These are phyloP conservation scores for Quercus cerris DNA, from an alignment of 306 rosid genomes.

Conservation along the genomic window DNA sequence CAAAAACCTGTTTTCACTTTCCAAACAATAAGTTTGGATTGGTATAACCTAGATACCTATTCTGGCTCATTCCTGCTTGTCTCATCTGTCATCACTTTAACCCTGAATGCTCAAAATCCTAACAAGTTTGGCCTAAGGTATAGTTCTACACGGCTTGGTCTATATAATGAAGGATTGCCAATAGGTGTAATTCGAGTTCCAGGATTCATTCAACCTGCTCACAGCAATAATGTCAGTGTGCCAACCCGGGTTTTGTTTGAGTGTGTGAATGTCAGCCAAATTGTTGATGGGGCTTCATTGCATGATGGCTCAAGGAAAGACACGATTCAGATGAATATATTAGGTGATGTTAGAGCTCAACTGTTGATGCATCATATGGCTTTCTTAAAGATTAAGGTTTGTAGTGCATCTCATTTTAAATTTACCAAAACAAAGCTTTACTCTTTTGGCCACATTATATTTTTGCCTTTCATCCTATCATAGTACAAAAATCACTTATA, in stretches of 20 bases:
- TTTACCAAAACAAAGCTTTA: too few relatives aligned
- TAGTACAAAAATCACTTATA: background rate
- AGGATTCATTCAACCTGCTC: slow-evolving; percentile 51
- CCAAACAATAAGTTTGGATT: slow-evolving; percentile 17
- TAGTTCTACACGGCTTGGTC: slow-evolving; percentile 31
- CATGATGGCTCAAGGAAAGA: slow-evolving; percentile 11
- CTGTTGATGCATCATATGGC: slow-evolving; percentile 26
- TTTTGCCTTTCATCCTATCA: too few relatives aligned
- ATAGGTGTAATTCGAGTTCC: slow-evolving; percentile 43
- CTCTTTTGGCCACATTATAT: too few relatives aligned
- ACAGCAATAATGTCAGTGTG: slow-evolving; percentile 31
- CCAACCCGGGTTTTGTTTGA: slow-evolving; percentile 33
- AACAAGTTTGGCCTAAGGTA: slow-evolving; percentile 45
- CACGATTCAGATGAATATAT: slow-evolving; percentile 24
- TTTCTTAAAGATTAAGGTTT: slow-evolving; percentile 41
- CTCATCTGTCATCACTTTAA: slow-evolving; percentile 41
- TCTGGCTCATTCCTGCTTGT: slow-evolving; percentile 21
- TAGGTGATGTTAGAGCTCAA: slow-evolving; percentile 45
- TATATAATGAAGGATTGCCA: slow-evolving; percentile 25
- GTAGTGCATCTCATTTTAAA: background rate
- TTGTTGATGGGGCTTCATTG: slow-evolving; percentile 26
- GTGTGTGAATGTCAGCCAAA: slow-evolving; percentile 25
- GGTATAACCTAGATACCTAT: slow-evolving; percentile 21
- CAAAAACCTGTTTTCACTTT: slow-evolving; percentile 34
- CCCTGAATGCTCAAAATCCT: slow-evolving; percentile 38